Conservation (phyloP, 192 early-diverging fungal genomes). For the Rhizophagus prolifer region DNA sequence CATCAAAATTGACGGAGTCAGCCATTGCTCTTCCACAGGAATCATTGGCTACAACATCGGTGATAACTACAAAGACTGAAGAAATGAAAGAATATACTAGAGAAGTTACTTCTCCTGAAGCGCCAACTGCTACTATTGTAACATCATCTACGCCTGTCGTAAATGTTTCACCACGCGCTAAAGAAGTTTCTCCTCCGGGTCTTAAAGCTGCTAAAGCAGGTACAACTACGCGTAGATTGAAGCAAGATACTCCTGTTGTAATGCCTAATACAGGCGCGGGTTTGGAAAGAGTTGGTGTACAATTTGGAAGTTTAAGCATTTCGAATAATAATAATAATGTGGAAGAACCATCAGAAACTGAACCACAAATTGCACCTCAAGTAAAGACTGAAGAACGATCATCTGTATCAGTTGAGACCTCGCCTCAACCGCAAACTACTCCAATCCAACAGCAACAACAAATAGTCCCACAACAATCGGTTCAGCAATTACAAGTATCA, state of each 20-base stretch:
- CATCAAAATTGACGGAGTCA: slow-evolving; percentile 27
- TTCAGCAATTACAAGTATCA: slow-evolving; percentile 32
- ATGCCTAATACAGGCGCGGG: slow-evolving; percentile 70
- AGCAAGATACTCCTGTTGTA: slow-evolving; percentile 87
- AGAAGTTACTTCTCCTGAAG: slow-evolving; percentile 17
- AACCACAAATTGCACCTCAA: slow-evolving; percentile 32
- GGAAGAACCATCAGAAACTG: slow-evolving; percentile 41
- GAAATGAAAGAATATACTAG: slow-evolving; percentile 18
- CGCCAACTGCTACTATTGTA: neutral
- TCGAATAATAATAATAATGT: slow-evolving; percentile 46
- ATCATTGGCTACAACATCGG: slow-evolving; percentile 25
- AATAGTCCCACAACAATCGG: slow-evolving; percentile 42
- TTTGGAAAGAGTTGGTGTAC: slow-evolving; percentile 66
- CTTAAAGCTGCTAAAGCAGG: slow-evolving; percentile 44
- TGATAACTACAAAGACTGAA: slow-evolving; percentile 30
- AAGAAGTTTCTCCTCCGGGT: slow-evolving; percentile 42
- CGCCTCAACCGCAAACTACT: slow-evolving; percentile 2
- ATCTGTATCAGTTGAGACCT: neutral
- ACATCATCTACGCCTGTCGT: slow-evolving; percentile 35
- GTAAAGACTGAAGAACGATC: neutral
- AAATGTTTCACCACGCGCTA: slow-evolving; percentile 39
- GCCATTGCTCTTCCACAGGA: slow-evolving; percentile 24
- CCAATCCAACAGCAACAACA: slow-evolving; percentile 43
- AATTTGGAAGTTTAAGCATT: slow-evolving; percentile 78
- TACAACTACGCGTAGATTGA: slow-evolving; percentile 67